phyloP scores from a whole-genome alignment of 306 rosid genomes.

The Corylus heterophylla region DNA sequence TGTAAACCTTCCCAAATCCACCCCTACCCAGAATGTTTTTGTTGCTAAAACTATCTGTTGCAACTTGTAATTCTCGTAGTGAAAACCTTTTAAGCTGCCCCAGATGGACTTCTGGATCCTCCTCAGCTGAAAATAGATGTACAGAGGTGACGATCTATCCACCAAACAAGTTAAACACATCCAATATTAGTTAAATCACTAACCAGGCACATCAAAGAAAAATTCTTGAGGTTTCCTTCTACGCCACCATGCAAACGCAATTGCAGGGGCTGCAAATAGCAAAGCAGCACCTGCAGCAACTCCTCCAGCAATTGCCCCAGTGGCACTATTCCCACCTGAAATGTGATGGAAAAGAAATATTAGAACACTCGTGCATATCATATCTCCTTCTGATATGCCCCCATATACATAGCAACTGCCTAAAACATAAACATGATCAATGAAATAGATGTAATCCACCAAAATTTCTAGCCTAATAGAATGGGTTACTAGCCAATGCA shows the following conservation, averaged over 20 bases:
- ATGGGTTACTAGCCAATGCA: slow-evolving; percentile 5
- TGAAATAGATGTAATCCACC: not conserved
- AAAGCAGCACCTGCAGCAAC: slow-evolving; percentile 99
- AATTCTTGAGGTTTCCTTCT: slow-evolving; percentile 94
- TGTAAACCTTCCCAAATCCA: slow-evolving; percentile 97
- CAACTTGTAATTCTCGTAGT: slow-evolving; percentile 90
- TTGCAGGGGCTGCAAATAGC: slow-evolving; percentile 97
- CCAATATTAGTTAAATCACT: slow-evolving; percentile 23
- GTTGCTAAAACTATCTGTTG: slow-evolving; percentile 93
- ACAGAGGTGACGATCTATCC: slow-evolving; percentile 26
- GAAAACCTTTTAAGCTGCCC: slow-evolving; percentile 99
- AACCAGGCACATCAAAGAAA: slow-evolving; percentile 99
- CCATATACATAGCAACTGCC: not conserved
- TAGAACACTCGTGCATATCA: slow-evolving; percentile 13
- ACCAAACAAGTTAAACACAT: slow-evolving; percentile 13
- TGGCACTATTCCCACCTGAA: slow-evolving; percentile 84
- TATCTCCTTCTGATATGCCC: slow-evolving; percentile 4
- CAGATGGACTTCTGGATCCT: slow-evolving; percentile 98
- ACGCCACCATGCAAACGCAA: slow-evolving; percentile 99
- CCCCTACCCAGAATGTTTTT: slow-evolving; percentile 97
- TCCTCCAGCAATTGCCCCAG: slow-evolving; percentile 98
- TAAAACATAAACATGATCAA: not conserved
- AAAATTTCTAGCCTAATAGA: not conserved
- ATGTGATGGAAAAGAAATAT: slow-evolving; percentile 27
- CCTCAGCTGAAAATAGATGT: slow-evolving; percentile 70